Evolutionary conservation across 192 early-diverging fungal species (phyloP).

Genomic region (Dissophora ornata): DNA sequence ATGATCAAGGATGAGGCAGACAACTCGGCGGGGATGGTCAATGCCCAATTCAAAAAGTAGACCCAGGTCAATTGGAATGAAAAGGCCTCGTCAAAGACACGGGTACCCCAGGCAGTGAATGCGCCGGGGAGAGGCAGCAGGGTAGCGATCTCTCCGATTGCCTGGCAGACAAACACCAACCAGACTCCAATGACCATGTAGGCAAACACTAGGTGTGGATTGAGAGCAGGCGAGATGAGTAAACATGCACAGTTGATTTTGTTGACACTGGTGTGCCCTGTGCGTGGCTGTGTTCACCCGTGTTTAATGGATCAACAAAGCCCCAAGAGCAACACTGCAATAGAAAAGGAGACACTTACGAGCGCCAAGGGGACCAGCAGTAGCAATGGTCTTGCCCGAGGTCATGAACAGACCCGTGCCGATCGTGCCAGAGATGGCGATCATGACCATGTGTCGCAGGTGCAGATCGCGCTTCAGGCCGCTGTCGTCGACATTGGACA

Average conservation of each 20-base stretch:
- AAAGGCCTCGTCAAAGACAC: constrained; percentile 83
- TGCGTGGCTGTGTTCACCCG: too few relatives aligned
- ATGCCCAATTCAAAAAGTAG: constrained; percentile 65
- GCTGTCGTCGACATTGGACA: constrained; percentile 13
- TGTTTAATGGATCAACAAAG: too few relatives aligned
- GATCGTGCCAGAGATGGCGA: constrained; percentile 45
- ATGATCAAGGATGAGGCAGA: constrained; percentile 83
- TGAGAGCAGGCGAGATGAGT: neutral
- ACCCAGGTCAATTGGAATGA: constrained; percentile 66
- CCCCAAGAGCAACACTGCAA: too few relatives aligned
- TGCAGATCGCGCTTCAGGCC: constrained; percentile 54
- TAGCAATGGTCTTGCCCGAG: constrained; percentile 39
- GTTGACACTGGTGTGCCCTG: too few relatives aligned
- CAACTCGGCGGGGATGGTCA: constrained; percentile 76
- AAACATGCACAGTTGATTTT: neutral
- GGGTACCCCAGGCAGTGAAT: constrained; percentile 75
- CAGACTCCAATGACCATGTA: constrained; percentile 42
- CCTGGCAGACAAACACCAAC: constrained; percentile 45
- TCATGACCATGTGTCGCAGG: constrained; percentile 72
- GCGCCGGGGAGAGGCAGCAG: constrained; percentile 82
- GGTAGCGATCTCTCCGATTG: constrained; percentile 87
- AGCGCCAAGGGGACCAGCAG: constrained; percentile 50
- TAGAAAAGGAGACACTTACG: constrained; percentile 26
- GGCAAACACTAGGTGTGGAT: constrained; percentile 15
- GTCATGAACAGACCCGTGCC: constrained; percentile 44